Evolutionary conservation across 352 stramenopile genomes (phyloP).

Genomic region (Pythium dissimile): DNA sequence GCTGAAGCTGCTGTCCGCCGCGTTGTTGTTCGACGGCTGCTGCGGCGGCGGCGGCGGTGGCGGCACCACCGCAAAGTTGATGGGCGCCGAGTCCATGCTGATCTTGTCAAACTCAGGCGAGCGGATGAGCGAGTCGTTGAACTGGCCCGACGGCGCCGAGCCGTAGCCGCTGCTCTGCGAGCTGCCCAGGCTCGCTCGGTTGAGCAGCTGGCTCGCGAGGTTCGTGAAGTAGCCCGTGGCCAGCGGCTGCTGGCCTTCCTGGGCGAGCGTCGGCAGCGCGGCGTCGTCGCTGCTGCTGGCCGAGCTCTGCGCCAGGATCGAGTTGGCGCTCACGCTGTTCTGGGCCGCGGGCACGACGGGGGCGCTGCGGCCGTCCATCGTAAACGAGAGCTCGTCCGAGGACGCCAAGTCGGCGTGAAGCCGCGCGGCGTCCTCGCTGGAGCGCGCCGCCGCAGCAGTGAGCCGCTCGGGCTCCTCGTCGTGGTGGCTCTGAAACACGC

Average conservation of each 20-base stretch:
- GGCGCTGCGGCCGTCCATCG: not conserved
- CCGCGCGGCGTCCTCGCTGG: constrained; percentile 5
- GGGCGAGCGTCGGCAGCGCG: not conserved
- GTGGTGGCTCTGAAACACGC: constrained; percentile 14
- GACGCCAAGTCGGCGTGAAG: not conserved
- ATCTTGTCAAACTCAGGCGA: constrained; percentile 23
- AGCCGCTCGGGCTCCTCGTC: constrained; percentile 15
- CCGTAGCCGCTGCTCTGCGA: constrained; percentile 1
- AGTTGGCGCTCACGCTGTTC: constrained; percentile 9
- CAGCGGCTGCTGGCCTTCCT: not conserved
- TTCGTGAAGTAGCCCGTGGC: constrained; percentile 11
- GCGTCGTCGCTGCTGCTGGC: constrained; percentile 3
- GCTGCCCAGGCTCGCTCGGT: constrained; percentile 2
- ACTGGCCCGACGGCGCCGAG: constrained; percentile 1
- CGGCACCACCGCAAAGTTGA: too few relatives aligned
- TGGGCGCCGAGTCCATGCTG: constrained; percentile 12
- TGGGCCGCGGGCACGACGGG: not conserved
- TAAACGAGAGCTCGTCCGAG: constrained; percentile 10
- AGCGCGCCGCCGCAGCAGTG: constrained; percentile 7
- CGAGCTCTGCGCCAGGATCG: constrained; percentile 15
- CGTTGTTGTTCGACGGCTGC: not conserved
- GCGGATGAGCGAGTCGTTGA: constrained; percentile 12
- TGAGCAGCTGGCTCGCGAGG: constrained; percentile 11
- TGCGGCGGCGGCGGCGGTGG: not conserved
- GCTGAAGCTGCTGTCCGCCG: not conserved